A percentile compares a stretch with the other conserved stretches of the same genome.
Evolutionary conservation across 768 basidiomycete species (phyloP).

Genomic region (Mycena olivaceomarginata): DNA sequence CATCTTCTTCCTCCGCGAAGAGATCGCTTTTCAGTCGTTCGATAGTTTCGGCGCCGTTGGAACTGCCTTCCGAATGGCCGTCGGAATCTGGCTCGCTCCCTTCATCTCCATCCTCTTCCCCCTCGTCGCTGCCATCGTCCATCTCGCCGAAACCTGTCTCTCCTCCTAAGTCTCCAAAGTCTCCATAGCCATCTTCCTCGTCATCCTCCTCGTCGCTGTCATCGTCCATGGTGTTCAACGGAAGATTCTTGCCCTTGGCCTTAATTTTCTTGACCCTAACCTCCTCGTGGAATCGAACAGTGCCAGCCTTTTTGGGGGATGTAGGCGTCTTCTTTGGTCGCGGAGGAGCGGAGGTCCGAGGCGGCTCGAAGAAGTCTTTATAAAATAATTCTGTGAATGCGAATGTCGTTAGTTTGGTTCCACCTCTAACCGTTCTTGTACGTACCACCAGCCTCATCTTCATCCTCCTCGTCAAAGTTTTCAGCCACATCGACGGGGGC

Average conservation of each 20-base stretch:
- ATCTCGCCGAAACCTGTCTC: slow-evolving; percentile 54
- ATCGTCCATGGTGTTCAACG: slow-evolving; percentile 64
- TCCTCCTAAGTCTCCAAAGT: slow-evolving; percentile 46
- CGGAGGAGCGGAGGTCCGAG: slow-evolving; percentile 54
- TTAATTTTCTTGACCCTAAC: slow-evolving; percentile 91
- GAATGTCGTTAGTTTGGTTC: slow-evolving; percentile 23
- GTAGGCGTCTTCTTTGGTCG: slow-evolving; percentile 44
- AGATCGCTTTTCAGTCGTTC: slow-evolving; percentile 85
- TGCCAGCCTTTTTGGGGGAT: slow-evolving; percentile 54
- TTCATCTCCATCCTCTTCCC: slow-evolving; percentile 51
- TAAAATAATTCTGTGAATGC: slow-evolving; percentile 80
- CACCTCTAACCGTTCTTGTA: slow-evolving; percentile 25
- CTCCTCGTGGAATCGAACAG: slow-evolving; percentile 88
- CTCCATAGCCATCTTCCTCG: slow-evolving; percentile 61
- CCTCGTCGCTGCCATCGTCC: slow-evolving; percentile 60
- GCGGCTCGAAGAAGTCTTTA: slow-evolving; percentile 88
- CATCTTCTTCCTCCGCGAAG: slow-evolving; percentile 85
- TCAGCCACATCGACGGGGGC: slow-evolving; percentile 69
- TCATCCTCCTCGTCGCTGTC: slow-evolving; percentile 52
- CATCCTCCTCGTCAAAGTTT: slow-evolving; percentile 66
- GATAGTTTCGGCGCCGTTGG: slow-evolving; percentile 68
- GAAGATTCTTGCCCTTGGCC: slow-evolving; percentile 79
- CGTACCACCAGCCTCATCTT: slow-evolving; percentile 66
- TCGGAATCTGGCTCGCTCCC: slow-evolving; percentile 48
- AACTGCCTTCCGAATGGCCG: slow-evolving; percentile 36